Base-by-base conservation (phyloP, 2,329 filamentous ascomycete genomes). In the Grosmannia penicillata region DNA sequence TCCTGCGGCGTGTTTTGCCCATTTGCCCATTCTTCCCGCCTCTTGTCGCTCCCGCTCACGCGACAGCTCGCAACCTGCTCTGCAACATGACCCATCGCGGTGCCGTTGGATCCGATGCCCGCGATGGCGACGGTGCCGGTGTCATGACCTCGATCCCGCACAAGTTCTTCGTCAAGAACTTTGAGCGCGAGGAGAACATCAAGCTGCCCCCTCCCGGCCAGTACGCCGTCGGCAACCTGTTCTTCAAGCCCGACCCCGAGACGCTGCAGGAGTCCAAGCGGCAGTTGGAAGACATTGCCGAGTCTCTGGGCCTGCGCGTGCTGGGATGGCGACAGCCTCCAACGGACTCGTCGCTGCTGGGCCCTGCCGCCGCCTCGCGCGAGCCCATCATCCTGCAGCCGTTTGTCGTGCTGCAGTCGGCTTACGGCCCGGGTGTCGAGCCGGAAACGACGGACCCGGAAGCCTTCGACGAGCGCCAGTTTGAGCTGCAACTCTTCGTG, bases 31-130 rank as follows among this genome's bases (percentile, higher is more conserved):
- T n/a, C n/a, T n/a, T n/a, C n/a, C n/a, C n/a, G n/a, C n/a, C n/a
- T n/a, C n/a, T n/a, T n/a, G n/a, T n/a, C n/a, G n/a, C n/a, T n/a
- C n/a, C 40, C 4, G 10, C 23, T 36, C 15, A 19, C 2, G 14
- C 34, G 11, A 27, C 47, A 91, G 84, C 87, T 49, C 82, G 84
- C 49, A 93, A 87, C 62, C 71, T 98, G 45, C 78, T 98, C 47
- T 98, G 91, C 72, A 96, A 98, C 73, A 98, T 98, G 91, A 96
- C 91, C 70, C 91, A 98, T 70, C 82, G 91, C 59, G 91, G 91
- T 70, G 91, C 91, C 47, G 89, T 96, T 52, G 91, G 91, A 51
- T 96, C 91, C 44, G 91, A 98, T 68, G 86, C 86, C 55, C 82
- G 91, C 69, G 91, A 98, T 58, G 91, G 91, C 58, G 91, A 98